These are phyloP conservation scores for Leptomonas seymouri DNA, from an alignment of 208 protist species.

Conservation along the genomic window DNA sequence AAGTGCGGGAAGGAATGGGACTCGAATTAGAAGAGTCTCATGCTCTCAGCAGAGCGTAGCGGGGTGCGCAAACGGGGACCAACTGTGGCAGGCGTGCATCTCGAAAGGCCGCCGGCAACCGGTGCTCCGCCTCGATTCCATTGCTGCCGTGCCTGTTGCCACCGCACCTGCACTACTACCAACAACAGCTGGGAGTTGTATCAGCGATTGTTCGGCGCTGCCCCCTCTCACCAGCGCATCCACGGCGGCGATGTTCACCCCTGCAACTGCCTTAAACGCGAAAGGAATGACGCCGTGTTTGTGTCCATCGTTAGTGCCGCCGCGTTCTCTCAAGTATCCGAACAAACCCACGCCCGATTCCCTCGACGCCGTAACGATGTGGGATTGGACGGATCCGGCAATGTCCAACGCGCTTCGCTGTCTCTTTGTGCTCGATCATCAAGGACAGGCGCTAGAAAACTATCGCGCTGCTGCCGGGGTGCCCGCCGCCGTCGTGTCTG, in stretches of 20 bases:
- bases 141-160: neutral
- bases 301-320: neutral
- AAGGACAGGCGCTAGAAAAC: constrained; percentile 14
- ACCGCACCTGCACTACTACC: neutral
- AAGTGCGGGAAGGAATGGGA: neutral
- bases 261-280: neutral
- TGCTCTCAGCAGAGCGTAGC: neutral
- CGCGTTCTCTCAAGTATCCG: constrained; percentile 2
- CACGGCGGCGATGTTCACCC: neutral
- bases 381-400: constrained; percentile 32
- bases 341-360: constrained; percentile 2
- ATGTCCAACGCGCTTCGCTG: constrained; percentile 25
- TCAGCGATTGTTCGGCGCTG: neutral
- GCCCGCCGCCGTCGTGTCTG: neutral
- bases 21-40: neutral
- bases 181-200: neutral
- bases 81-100: constrained; percentile 22
- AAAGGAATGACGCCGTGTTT: neutral
- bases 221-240: neutral
- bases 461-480: neutral
- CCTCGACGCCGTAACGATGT: constrained; percentile 23
- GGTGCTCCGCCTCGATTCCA: neutral
- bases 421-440: constrained; percentile 26
- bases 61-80: neutral
- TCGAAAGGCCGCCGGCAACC: constrained; percentile 15